A percentile compares a stretch with the other conserved stretches of the same genome.
Conservation (phyloP, 306 rosid species). For the Luffa aegyptiaca region DNA sequence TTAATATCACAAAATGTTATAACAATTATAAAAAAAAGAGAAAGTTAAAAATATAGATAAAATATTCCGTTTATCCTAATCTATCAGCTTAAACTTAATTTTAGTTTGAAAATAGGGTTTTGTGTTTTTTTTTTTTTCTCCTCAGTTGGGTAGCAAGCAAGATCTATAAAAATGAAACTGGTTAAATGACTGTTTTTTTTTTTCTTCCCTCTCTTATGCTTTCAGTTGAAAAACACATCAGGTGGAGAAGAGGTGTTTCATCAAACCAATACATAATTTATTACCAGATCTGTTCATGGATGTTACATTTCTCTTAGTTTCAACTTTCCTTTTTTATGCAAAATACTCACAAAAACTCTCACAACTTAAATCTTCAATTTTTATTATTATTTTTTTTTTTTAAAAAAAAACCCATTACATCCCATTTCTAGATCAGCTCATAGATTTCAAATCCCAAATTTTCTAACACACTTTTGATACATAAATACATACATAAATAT, state of each 20-base stretch:
- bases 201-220: background rate
- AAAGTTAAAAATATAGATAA: background rate
- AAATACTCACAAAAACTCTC: conserved; percentile 6
- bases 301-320: conserved; percentile 21
- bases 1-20: too few relatives aligned
- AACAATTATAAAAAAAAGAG: too few relatives aligned
- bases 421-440: conserved; percentile 64
- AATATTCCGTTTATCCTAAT: background rate
- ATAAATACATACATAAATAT: background rate
- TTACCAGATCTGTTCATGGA: conserved; percentile 48
- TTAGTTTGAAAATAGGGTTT: background rate
- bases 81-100: background rate
- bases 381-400: too few relatives aligned
- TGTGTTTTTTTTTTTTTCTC: background rate
- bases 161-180: background rate
- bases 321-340: conserved; percentile 15
- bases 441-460: conserved; percentile 21
- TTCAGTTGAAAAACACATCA: background rate
- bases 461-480: conserved; percentile 37
- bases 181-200: background rate
- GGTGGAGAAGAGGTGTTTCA: background rate
- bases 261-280: conserved; percentile 9
- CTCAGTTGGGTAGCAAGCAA: background rate
- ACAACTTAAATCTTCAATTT: background rate
- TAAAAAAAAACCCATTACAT: too few relatives aligned